Base-by-base conservation (phyloP, 202 grass and related monocot species). In the Panicum hallii region DNA sequence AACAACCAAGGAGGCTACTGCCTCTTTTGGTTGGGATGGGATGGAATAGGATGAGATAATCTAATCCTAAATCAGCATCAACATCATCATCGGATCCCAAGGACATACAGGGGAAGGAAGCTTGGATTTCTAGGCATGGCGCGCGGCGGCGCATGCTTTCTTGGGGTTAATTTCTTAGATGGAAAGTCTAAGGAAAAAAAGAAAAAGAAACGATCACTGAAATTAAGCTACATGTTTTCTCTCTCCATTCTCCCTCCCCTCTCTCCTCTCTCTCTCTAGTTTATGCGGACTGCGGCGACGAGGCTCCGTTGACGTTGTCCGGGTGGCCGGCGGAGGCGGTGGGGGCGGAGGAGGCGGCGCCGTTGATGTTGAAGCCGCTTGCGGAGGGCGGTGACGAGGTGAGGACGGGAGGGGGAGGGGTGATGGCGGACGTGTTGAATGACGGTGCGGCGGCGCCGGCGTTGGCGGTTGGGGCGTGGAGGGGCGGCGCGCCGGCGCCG, bases 131-230 rank as follows among this genome's bases (percentile, higher is more conserved):
- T 86, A 86, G 66, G 67, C 83, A 83, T 55, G 78, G 78, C 64
- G 64, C 78, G 48, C 34, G 61, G 58, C 81, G 36, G 58, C 60
- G 70, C 81, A 56, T 77, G 79, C 83, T 86, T 83, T 83, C 84
- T 87, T 75, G 60, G 78, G 89, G 89, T 87, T 87, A 90, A 90
- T 90, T 90, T 90, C 89, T 87, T 79, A 81, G 84, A 57, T 64
- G 71, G 7, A 12, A 56, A 77, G 28, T 11, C 83, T 86, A 89
- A 77, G 20, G 26, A 67, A 83, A 71, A n/a, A 38, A 63, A 36
- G 19, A 52, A 36, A 77, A 88, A 73, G 72, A 69, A 91, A 85
- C 72, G 70, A 79, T 84, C 82, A n/a, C 78, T 72, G 89, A 67
- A 85, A 82, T 82, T 71, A 82, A 85, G 82, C 86, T 88, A 88